phyloP scores from a whole-genome alignment of 2,329 filamentous ascomycete species.

The Pleomassaria siparia region DNA sequence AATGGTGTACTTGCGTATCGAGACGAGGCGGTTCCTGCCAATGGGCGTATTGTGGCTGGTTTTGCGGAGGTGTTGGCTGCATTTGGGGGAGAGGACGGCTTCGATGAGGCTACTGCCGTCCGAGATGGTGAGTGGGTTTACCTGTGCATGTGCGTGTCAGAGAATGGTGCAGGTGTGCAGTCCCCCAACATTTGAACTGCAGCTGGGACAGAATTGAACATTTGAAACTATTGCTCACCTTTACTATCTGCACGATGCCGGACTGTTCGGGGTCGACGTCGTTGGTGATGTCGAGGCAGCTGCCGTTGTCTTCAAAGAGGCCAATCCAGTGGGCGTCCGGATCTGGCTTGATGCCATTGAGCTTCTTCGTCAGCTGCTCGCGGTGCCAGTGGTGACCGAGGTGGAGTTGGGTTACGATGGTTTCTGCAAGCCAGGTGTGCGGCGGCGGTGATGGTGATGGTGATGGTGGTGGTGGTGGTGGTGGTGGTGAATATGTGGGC shows the following conservation, averaged over 20 bases:
- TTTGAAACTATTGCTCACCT: slow-evolving; percentile 24
- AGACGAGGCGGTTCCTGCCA: slow-evolving; percentile 9
- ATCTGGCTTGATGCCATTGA: slow-evolving; percentile 5
- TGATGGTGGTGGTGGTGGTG: no score
- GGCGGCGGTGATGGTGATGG: no score
- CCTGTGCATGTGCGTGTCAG: slow-evolving; percentile 11
- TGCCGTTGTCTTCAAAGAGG: slow-evolving; percentile 40
- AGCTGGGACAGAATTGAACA: neutral
- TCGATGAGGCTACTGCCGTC: slow-evolving; percentile 28
- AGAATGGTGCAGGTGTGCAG: neutral
- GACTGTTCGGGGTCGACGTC: slow-evolving; percentile 9
- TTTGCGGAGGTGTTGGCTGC: slow-evolving; percentile 10
- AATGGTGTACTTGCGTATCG: slow-evolving; percentile 25
- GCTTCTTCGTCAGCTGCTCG: slow-evolving; percentile 13
- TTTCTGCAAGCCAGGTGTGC: slow-evolving; percentile 25
- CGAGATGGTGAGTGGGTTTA: slow-evolving; percentile 24
- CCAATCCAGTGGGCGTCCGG: slow-evolving; percentile 18
- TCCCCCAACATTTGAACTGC: neutral
- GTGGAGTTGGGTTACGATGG: slow-evolving; percentile 20
- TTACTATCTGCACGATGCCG: slow-evolving; percentile 22
- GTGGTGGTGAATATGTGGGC: slow-evolving; percentile 11
- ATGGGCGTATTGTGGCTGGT: slow-evolving; percentile 1
- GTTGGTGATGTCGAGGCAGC: slow-evolving; percentile 31
- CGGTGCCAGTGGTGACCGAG: slow-evolving; percentile 26
- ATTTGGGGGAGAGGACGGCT: slow-evolving; percentile 17